Percentiles rank a stretch among this genome's conserved stretches.
These are phyloP conservation scores for Lojkania enalia DNA, from an alignment of 2,329 filamentous ascomycete species.

Conservation along the genomic window DNA sequence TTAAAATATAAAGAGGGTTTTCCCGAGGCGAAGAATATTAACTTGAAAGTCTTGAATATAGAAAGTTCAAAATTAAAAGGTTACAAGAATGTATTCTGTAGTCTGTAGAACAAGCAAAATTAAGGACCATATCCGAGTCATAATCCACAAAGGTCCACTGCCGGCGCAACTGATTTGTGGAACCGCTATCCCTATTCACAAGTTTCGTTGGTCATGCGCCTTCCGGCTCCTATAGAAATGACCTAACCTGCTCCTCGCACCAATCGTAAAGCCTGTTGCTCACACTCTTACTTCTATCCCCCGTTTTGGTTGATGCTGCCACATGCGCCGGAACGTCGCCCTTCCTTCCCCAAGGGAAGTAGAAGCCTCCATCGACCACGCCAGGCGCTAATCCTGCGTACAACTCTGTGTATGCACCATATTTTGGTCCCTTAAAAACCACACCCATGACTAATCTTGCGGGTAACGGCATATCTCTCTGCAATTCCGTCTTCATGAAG, in stretches of 20 bases:
- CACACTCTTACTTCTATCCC: constrained; percentile 11
- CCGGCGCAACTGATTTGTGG: too few relatives aligned
- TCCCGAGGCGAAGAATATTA: too few relatives aligned
- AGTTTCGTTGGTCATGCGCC: background rate
- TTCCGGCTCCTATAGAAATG: constrained; percentile 1
- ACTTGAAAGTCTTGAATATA: too few relatives aligned
- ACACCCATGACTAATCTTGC: constrained; percentile 10
- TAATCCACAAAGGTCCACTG: too few relatives aligned
- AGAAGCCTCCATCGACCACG: constrained; percentile 18
- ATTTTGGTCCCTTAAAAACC: constrained; percentile 15
- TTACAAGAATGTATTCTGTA: too few relatives aligned
- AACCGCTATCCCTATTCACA: too few relatives aligned
- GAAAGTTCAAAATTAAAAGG: too few relatives aligned
- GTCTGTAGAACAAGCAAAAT: too few relatives aligned
- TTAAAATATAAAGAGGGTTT: too few relatives aligned
- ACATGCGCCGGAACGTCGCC: constrained; percentile 18
- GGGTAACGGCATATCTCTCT: constrained; percentile 12
- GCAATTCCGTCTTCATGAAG: constrained; percentile 15
- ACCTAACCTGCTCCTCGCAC: constrained; percentile 16
- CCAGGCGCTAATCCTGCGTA: constrained; percentile 23
- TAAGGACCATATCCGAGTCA: too few relatives aligned
- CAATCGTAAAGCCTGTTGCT: constrained; percentile 18
- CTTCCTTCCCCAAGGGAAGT: constrained; percentile 26
- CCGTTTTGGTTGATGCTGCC: constrained; percentile 1
- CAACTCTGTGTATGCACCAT: constrained; percentile 24